Evolutionary conservation across 305 asterid species (phyloP).

Genomic region (Euphrasia arctica): DNA sequence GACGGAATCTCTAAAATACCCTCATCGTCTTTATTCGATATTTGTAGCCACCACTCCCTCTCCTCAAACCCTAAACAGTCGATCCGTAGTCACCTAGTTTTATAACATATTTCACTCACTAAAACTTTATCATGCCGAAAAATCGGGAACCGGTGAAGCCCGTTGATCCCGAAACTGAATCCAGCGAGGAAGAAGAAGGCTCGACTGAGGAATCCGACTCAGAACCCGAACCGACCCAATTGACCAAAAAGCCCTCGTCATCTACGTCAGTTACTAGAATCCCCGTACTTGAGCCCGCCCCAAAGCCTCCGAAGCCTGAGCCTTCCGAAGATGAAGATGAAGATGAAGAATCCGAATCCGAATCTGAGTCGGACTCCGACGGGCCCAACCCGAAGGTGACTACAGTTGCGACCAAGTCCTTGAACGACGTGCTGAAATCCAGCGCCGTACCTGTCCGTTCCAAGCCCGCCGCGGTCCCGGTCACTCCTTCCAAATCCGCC

Average conservation of each 20-base stretch:
- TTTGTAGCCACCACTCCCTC: background rate
- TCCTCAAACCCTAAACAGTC: constrained; percentile 23
- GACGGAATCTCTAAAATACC: too few species aligned
- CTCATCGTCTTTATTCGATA: background rate
- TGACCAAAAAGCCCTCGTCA: constrained; percentile 25
- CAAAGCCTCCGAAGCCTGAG: constrained; percentile 16
- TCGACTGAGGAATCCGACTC: constrained; percentile 32
- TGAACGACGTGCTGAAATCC: constrained; percentile 26
- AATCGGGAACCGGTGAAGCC: constrained; percentile 34
- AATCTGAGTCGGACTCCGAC: constrained; percentile 38
- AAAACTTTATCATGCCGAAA: constrained; percentile 29
- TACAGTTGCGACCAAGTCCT: constrained; percentile 36
- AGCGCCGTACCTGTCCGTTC: constrained; percentile 29
- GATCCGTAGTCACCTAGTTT: background rate
- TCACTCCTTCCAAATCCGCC: constrained; percentile 31
- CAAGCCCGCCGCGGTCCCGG: constrained; percentile 31
- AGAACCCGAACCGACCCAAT: constrained; percentile 24
- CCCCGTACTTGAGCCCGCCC: background rate
- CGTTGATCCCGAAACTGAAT: constrained; percentile 27
- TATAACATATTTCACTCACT: background rate
- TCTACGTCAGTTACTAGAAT: constrained; percentile 21
- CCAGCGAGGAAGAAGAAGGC: constrained; percentile 31
- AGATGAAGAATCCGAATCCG: constrained; percentile 39
- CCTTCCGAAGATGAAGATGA: constrained; percentile 35
- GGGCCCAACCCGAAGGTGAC: constrained; percentile 25